Base-by-base conservation (phyloP, 768 basidiomycete species). In the Termitomyces sp. region DNA sequence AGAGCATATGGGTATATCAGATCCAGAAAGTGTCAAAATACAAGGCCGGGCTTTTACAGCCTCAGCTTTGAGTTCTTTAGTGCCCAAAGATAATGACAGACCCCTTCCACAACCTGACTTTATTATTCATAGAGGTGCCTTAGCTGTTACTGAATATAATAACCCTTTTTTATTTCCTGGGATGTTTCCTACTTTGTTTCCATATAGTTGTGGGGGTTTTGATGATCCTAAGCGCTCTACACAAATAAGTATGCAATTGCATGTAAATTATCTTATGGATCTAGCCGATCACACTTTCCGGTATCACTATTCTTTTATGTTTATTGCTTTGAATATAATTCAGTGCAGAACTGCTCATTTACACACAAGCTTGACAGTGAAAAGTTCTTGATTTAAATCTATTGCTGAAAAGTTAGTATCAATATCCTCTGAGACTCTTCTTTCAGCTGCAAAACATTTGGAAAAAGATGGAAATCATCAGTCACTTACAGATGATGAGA, bases 351-450 rank as follows among this genome's bases (percentile, higher is more conserved):
- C 46, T 11, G 48, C 69, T 5, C 49, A 76, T 0, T 46, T 75
- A 1, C 66, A 72, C 35, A 68, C 73, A 0, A 61, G 62, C 47
- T 46, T 77, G 0, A 69, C 67, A 22, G 65, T 73, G 0, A 66
- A 67, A 29, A 50, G 50, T 20, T 7, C 38, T 0, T 39, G 55
- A 1, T 76, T 74, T 64, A 27, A 53, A 5, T 1, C 13, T 10
- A 47, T 73, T 29, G 71, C 73, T 0, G 11, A 40, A 0, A 50
- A 56, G 1, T 64, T 76, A 42, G 56, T 56, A 0, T 46, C 50
- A 13, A 89, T 12, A 87, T 74, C 66, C 89, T 84, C 64, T 88
- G 88, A 9, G 89, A 74, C 66, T 88, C 85, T 57, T 88, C 52
- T 63, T 16, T n/a, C 33, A 5, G 68, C 71, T 0, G 33, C 67